Conservation (phyloP, 1,139 yeast species). For the Candida pseudoviswanathii region DNA sequence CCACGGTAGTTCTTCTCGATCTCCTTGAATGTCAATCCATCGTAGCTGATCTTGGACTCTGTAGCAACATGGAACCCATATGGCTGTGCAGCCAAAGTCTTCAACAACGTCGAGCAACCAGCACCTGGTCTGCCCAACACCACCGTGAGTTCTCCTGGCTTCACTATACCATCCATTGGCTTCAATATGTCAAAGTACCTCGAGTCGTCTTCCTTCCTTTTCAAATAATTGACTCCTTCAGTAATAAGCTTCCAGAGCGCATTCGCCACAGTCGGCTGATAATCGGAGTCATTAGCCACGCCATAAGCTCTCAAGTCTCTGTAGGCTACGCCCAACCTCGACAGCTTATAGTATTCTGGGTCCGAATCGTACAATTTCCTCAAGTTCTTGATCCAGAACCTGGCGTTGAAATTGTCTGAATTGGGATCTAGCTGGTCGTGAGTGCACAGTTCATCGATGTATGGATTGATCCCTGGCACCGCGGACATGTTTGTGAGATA, state of each 20-base stretch:
- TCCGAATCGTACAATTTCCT: constrained; percentile 52
- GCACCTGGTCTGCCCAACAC: constrained; percentile 42
- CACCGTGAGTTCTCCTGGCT: constrained; percentile 37
- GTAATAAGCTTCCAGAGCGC: constrained; percentile 29
- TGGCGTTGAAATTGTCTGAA: constrained; percentile 20
- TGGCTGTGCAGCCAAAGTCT: constrained; percentile 36
- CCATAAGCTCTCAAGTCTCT: constrained; percentile 72
- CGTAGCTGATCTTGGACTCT: constrained; percentile 35
- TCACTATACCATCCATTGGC: constrained; percentile 35
- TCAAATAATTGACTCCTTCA: constrained; percentile 9
- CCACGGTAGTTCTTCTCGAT: constrained; percentile 48
- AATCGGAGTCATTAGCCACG: constrained; percentile 75
- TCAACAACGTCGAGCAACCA: constrained; percentile 37
- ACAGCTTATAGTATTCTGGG: constrained; percentile 65
- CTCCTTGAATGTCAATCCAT: constrained; percentile 38
- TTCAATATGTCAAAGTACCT: constrained; percentile 28
- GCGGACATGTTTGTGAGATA: constrained; percentile 53
- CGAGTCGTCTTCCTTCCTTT: constrained; percentile 1
- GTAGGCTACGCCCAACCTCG: constrained; percentile 69
- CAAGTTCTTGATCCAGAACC: constrained; percentile 74
- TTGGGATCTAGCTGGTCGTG: constrained; percentile 15
- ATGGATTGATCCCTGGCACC: constrained; percentile 53
- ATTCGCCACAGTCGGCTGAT: constrained; percentile 72
- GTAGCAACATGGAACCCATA: constrained; percentile 55
- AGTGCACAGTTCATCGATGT: constrained; percentile 12